Conservation (phyloP, 2,329 filamentous ascomycete species). For the Hypoxylon sp. region DNA sequence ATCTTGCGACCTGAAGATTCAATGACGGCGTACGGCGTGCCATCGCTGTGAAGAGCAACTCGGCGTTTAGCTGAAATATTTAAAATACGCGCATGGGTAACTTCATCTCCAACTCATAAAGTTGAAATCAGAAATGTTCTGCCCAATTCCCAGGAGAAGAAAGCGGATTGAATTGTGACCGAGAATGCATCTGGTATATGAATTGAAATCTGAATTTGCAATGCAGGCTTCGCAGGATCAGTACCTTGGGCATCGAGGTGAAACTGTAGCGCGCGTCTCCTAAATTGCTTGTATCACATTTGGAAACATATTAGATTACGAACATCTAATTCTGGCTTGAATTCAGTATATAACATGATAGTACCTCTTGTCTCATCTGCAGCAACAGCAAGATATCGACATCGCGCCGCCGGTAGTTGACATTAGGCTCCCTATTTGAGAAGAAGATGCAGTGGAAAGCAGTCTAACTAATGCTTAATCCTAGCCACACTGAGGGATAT, state of each 20-base stretch:
- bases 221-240: too few species aligned
- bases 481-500: not conserved
- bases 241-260: too few species aligned
- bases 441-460: not conserved
- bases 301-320: not conserved
- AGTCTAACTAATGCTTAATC: slow-evolving; percentile 6
- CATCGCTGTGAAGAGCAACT: too few species aligned
- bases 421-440: not conserved
- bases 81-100: too few species aligned
- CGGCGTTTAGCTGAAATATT: too few species aligned
- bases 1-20: too few species aligned
- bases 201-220: not conserved
- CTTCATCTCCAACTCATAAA: not conserved
- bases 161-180: not conserved
- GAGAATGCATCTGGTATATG: not conserved
- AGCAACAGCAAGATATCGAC: not conserved
- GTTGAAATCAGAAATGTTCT: not conserved
- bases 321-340: not conserved
- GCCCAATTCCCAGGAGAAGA: not conserved
- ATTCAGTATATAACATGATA: not conserved
- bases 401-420: not conserved
- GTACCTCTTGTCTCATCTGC: slow-evolving; percentile 5
- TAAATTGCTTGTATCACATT: not conserved
- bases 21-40: too few species aligned
- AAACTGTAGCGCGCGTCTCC: not conserved